Conservation (phyloP, 345 rosid species). For the Turnera subulata region DNA sequence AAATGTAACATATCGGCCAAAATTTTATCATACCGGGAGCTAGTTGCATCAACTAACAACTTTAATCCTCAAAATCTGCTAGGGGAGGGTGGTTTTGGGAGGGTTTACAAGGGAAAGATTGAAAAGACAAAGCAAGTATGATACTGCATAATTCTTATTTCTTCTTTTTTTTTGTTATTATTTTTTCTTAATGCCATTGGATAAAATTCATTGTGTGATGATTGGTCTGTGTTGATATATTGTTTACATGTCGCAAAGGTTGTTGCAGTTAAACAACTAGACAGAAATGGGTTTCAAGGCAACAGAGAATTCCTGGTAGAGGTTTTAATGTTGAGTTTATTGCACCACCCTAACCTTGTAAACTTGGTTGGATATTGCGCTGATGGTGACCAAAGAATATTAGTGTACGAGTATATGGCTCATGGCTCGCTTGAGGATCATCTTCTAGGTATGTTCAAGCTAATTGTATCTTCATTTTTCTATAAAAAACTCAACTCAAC, state of each 20-base stretch:
- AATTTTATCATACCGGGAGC: slow-evolving; percentile 57
- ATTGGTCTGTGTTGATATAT: background rate
- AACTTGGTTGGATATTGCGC: slow-evolving; percentile 73
- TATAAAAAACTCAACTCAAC: too few relatives aligned
- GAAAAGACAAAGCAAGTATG: slow-evolving; percentile 49
- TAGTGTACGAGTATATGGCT: slow-evolving; percentile 66
- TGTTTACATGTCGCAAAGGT: background rate
- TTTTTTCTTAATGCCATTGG: background rate
- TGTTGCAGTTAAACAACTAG: slow-evolving; percentile 49
- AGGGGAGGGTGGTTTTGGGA: slow-evolving; percentile 98
- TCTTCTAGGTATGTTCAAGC: slow-evolving; percentile 58
- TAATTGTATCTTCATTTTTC: too few relatives aligned
- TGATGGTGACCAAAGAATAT: slow-evolving; percentile 67
- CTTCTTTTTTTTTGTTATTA: background rate
- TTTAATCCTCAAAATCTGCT: slow-evolving; percentile 60
- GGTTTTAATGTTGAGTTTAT: slow-evolving; percentile 68
- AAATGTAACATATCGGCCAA: slow-evolving; percentile 64
- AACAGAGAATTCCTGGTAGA: slow-evolving; percentile 77
- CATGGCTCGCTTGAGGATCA: slow-evolving; percentile 76
- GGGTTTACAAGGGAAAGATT: slow-evolving; percentile 70
- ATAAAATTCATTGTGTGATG: too few relatives aligned
- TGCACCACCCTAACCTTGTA: slow-evolving; percentile 64
- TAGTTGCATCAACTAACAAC: slow-evolving; percentile 58
- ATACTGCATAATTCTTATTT: background rate
- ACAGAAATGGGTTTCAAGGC: slow-evolving; percentile 82